phyloP scores from a whole-genome alignment of 2,329 filamentous ascomycete species.

The Chrysosphaeria jannelii region DNA sequence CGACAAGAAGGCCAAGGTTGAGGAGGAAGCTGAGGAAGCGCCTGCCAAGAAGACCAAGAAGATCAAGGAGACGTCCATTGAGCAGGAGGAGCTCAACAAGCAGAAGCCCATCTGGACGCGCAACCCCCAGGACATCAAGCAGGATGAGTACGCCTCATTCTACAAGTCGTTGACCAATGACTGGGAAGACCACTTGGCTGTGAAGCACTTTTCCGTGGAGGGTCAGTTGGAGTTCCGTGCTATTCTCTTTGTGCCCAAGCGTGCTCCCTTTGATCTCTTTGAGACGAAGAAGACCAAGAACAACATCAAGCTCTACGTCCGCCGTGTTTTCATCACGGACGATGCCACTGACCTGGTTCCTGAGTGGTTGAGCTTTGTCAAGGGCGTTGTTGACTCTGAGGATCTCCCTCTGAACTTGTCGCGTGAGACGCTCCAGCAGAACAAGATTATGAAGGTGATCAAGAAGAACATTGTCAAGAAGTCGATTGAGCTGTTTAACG shows the following conservation, averaged over 20 bases:
- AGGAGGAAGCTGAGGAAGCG: conserved; percentile 56
- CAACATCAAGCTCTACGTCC: conserved; percentile 99
- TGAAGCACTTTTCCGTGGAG: conserved; percentile 99
- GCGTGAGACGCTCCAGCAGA: conserved; percentile 98
- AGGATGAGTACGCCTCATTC: conserved; percentile 95
- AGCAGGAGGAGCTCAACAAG: conserved; percentile 99
- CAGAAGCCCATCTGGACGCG: conserved; percentile 99
- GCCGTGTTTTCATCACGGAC: conserved; percentile 99
- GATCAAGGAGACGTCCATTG: conserved; percentile 92
- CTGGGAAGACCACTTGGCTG: conserved; percentile 96
- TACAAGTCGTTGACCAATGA: conserved; percentile 99
- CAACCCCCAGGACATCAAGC: conserved; percentile 80
- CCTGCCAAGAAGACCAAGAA: conserved; percentile 98
- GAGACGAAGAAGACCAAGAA: conserved; percentile 99
- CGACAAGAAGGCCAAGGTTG: conserved; percentile 87
- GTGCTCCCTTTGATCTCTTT: conserved; percentile 96
- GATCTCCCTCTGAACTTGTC: conserved; percentile 98
- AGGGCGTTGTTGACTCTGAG: conserved; percentile 99
- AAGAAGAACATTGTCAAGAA: conserved; percentile 99
- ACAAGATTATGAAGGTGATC: conserved; percentile 99
- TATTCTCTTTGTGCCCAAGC: conserved; percentile 98
- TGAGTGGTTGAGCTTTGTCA: conserved; percentile 98
- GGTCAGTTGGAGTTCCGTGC: conserved; percentile 99
- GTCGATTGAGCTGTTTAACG: conserved; percentile 94
- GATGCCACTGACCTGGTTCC: conserved; percentile 97